Evolutionary conservation across 495 filamentous ascomycete genomes (phyloP), one percentile per base, ranked within the genome.

Genomic region (Neohortaea acidophila): DNA sequence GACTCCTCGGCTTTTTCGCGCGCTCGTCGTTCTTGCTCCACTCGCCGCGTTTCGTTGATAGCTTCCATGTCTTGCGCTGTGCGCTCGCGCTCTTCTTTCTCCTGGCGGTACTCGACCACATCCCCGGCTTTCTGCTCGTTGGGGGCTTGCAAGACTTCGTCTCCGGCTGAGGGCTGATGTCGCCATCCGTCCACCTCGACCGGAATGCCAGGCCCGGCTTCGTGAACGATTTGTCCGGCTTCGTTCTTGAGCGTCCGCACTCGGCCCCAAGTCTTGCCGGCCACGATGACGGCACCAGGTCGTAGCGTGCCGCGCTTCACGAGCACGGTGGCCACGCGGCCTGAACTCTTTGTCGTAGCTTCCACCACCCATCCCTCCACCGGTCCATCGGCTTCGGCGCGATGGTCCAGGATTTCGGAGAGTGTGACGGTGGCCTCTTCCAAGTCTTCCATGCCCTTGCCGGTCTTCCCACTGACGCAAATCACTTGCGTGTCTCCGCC

Each of bases 321-420:
- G 2, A 99, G 73, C 3, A 91, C 72, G 1, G 91, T 94, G 19
- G 91, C 86, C 18, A 84, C 79, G 39, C 82, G 79, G 5, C 91
- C 89, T 37, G 79, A 74, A 19, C 71, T 73, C 60, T 91, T 93
- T 21, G 87, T 85, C 18, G 75, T 80, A n/a, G 79, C 83, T 60
- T 99, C 91, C 6, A 99, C 68, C 0, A 96, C 69, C 84, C 86
- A 94, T 9, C 91, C 91, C 60, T 99, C 91, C 7, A 73, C 82
- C 43, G 68, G 71, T 14, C 86, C 81, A 30, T 76, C 66, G 2
- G 56, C 55, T 53, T 93, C 82, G 28, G 85, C 81, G 35, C 89
- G 76, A 46, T 86, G 77, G 48, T 99, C 89, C 2, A 94, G 67
- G 48, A 94, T 73, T 52, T 99, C 91, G 1, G 82, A 78, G 2